A percentile compares a stretch with the other conserved stretches of the same genome.
Evolutionary conservation across 2,329 filamentous ascomycete genomes (phyloP).

Genomic region (Cyphellophora attinorum): DNA sequence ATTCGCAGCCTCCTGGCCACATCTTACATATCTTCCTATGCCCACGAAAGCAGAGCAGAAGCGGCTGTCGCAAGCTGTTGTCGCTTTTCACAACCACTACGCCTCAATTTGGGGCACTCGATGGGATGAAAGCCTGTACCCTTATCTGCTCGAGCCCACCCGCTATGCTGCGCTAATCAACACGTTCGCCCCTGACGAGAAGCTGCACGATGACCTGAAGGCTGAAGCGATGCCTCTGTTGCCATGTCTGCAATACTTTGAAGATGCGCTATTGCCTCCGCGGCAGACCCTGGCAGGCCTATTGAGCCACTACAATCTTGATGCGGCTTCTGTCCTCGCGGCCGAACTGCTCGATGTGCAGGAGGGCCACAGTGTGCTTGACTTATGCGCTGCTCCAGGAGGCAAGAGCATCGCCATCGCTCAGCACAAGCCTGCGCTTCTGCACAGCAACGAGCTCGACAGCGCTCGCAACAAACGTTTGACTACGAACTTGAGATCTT

Average conservation of each 20-base stretch:
- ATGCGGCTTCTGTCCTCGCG: constrained; percentile 8
- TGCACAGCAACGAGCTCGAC: constrained; percentile 9
- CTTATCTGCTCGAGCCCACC: constrained; percentile 6
- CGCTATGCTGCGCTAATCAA: constrained; percentile 9
- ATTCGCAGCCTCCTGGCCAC: too few species aligned
- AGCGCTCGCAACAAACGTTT: constrained; percentile 5
- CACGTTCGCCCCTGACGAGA: constrained; percentile 1
- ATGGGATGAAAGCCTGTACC: constrained; percentile 7
- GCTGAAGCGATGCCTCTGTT: neutral
- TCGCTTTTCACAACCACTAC: constrained; percentile 6
- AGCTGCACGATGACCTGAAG: neutral
- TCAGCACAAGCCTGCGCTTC: constrained; percentile 1
- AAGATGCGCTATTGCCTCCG: constrained; percentile 1
- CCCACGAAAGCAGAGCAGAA: constrained; percentile 7
- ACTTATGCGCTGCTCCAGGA: constrained; percentile 8
- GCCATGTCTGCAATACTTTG: neutral
- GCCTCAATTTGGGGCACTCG: constrained; percentile 5
- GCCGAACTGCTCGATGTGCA: constrained; percentile 6
- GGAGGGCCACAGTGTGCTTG: constrained; percentile 6
- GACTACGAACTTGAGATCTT: constrained; percentile 3
- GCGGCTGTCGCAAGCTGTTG: constrained; percentile 3
- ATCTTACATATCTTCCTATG: too few species aligned
- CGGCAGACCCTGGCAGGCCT: neutral
- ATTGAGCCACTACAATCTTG: constrained; percentile 7
- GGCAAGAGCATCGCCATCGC: constrained; percentile 7